Conservation (phyloP, 176 grass and related monocot species). For the Saccharum officinarum region DNA sequence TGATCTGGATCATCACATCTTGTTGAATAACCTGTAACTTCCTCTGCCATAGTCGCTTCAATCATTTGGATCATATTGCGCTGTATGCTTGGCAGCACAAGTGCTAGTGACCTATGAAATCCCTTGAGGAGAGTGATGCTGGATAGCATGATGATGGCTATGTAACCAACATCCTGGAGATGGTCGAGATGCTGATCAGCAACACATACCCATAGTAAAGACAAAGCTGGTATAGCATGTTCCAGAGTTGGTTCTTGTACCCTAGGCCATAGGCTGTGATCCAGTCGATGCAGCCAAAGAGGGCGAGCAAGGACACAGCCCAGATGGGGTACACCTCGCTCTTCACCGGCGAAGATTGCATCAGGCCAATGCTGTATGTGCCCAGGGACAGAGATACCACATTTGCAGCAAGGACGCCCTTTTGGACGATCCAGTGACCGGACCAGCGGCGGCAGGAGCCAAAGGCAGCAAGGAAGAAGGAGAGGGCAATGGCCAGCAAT, state of each 20-base stretch:
- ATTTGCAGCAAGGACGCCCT: neutral
- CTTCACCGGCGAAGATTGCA: neutral
- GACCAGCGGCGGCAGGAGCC: neutral
- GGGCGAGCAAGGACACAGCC: neutral
- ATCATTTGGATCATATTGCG: neutral
- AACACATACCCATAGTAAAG: too few relatives aligned
- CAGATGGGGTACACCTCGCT: neutral
- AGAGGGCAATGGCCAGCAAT: neutral
- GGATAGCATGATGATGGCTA: too few relatives aligned
- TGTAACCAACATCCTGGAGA: too few relatives aligned
- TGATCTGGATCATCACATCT: neutral
- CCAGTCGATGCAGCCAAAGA: too few relatives aligned
- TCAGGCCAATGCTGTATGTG: neutral
- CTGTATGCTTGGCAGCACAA: too few relatives aligned
- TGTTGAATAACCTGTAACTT: neutral
- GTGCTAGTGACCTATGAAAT: too few relatives aligned
- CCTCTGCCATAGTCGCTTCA: neutral
- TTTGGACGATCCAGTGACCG: neutral
- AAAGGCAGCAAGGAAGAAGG: neutral
- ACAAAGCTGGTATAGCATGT: too few relatives aligned
- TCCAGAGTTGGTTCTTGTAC: neutral
- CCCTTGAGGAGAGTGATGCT: too few relatives aligned
- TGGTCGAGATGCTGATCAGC: too few relatives aligned
- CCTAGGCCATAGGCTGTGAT: too few relatives aligned
- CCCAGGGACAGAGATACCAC: neutral